Evolutionary conservation across 2,329 filamentous ascomycete species (phyloP).

Genomic region (Bipolaris oryzae): DNA sequence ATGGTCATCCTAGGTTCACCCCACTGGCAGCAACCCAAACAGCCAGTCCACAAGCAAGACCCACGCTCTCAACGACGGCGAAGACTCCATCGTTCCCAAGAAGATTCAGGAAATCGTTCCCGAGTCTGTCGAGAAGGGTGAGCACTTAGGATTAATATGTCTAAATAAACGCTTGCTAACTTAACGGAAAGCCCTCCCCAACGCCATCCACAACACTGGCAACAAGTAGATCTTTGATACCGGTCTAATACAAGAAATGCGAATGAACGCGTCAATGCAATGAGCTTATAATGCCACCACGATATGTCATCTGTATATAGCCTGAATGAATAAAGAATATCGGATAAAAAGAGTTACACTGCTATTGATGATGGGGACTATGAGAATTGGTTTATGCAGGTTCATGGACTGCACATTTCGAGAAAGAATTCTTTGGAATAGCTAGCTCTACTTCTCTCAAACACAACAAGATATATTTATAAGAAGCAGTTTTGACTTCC

Average conservation of each 20-base stretch:
- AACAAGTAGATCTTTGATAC: conserved; percentile 9
- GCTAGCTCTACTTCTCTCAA: no score
- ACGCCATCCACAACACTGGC: conserved; percentile 52
- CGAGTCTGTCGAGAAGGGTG: conserved; percentile 51
- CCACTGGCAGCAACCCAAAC: conserved; percentile 45
- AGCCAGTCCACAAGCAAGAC: conserved; percentile 44
- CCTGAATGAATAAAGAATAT: background rate
- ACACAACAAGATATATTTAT: no score
- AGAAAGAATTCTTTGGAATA: no score
- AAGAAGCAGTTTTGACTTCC: no score
- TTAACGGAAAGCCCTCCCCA: conserved; percentile 40
- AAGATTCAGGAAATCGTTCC: conserved; percentile 53
- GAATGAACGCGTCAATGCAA: background rate
- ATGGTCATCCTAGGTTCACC: conserved; percentile 39
- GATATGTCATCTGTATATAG: background rate
- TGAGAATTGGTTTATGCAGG: background rate
- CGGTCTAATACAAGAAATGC: background rate
- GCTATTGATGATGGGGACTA: background rate
- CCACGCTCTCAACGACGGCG: conserved; percentile 48
- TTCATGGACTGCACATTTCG: no score
- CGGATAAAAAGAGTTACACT: background rate
- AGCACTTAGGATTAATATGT: background rate
- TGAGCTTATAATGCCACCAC: background rate
- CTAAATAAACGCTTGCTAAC: background rate
- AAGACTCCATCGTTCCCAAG: conserved; percentile 51